Conservation (phyloP, 2,329 filamentous ascomycete species). For the Trichophyton verrucosum region DNA sequence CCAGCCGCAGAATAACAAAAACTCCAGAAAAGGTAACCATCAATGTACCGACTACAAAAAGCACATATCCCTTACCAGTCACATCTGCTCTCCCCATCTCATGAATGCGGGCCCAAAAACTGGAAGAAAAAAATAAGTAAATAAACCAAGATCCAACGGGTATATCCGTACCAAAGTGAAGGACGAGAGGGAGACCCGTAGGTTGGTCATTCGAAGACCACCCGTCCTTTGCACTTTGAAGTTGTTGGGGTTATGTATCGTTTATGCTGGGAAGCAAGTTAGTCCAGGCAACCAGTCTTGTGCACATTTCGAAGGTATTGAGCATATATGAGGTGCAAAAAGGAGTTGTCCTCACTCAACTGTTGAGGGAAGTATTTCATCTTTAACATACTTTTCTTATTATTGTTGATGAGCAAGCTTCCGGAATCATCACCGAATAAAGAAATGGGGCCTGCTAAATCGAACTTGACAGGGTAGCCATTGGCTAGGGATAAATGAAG, state of each 20-base stretch:
- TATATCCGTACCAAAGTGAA: neutral
- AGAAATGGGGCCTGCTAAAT: neutral
- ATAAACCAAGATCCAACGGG: neutral
- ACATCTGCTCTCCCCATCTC: slow-evolving; percentile 1
- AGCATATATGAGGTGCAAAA: neutral
- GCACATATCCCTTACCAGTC: neutral
- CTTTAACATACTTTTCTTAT: neutral
- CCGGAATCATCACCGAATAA: neutral
- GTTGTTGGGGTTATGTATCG: neutral
- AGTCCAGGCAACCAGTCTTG: neutral
- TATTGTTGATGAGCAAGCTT: neutral
- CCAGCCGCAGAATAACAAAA: slow-evolving; percentile 7
- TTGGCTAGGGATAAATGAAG: neutral
- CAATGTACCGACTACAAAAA: neutral
- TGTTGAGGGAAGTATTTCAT: neutral
- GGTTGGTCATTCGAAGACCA: neutral
- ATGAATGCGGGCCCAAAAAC: neutral
- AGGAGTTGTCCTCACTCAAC: neutral
- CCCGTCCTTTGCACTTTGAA: neutral
- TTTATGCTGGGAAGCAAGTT: neutral
- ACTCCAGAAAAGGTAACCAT: slow-evolving; percentile 7
- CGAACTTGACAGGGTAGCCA: neutral
- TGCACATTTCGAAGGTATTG: neutral
- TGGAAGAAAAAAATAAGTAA: neutral
- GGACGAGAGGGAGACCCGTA: neutral